phyloP scores from a whole-genome alignment of 2,329 filamentous ascomycete genomes.

The Trichoderma lentiforme region DNA sequence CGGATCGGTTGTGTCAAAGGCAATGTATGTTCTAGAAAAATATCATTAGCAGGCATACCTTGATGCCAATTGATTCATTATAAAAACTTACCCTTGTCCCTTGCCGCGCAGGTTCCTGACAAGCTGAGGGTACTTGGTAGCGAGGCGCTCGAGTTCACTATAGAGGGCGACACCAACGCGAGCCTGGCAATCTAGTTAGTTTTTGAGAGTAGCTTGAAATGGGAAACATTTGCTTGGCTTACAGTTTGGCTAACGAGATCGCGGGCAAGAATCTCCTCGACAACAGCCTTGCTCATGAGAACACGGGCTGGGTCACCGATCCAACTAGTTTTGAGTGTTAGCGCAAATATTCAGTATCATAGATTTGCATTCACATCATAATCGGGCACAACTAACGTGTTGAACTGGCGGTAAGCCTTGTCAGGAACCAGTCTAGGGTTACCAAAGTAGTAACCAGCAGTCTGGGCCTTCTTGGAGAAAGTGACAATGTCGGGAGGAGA shows the following conservation, averaged over 20 bases:
- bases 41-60: not conserved
- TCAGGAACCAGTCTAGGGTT: constrained; percentile 72
- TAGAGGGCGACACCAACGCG: constrained; percentile 67
- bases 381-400: constrained; percentile 47
- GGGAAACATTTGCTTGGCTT: constrained; percentile 6
- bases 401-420: constrained; percentile 82
- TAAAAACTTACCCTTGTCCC: constrained; percentile 51
- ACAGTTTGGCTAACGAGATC: constrained; percentile 62
- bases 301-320: constrained; percentile 79
- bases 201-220: not conserved
- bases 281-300: constrained; percentile 73
- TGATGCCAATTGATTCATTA: too few species aligned
- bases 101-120: constrained; percentile 74
- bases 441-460: constrained; percentile 78
- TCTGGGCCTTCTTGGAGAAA: constrained; percentile 84
- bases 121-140: constrained; percentile 63
- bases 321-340: constrained; percentile 44
- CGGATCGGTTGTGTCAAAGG: constrained; percentile 69
- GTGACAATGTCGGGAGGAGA: constrained; percentile 81
- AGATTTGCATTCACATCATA: not conserved
- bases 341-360: not conserved
- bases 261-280: constrained; percentile 68
- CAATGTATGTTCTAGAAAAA: constrained; percentile 63
- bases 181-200: constrained; percentile 33
- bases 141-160: constrained; percentile 59